Evolutionary conservation across 768 basidiomycete genomes (phyloP).

Genomic region (Mycena filopes): DNA sequence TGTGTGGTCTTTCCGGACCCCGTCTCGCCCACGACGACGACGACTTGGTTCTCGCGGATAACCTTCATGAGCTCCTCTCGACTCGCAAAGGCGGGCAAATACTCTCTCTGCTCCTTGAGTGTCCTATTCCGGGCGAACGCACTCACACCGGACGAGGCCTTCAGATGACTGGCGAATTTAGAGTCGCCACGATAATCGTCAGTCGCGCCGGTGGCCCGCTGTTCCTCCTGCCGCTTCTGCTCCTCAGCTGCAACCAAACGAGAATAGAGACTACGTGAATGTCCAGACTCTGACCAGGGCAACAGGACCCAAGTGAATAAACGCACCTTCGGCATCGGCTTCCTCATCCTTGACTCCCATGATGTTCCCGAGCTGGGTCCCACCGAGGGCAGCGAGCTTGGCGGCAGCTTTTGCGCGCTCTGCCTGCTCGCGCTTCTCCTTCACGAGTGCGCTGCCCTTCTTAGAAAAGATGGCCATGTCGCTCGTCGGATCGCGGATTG

Average conservation of each 20-base stretch:
- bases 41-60: constrained; percentile 95
- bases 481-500: constrained; percentile 91
- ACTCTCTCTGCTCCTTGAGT: constrained; percentile 95
- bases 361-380: constrained; percentile 95
- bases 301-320: constrained; percentile 30
- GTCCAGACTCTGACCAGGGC: constrained; percentile 66
- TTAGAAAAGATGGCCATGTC: constrained; percentile 97
- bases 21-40: constrained; percentile 99
- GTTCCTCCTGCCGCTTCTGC: constrained; percentile 58
- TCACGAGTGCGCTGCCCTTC: constrained; percentile 94
- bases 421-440: constrained; percentile 95
- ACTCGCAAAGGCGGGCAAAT: constrained; percentile 96
- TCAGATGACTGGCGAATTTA: constrained; percentile 96
- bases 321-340: constrained; percentile 90
- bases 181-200: constrained; percentile 93
- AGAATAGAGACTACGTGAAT: constrained; percentile 76
- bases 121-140: constrained; percentile 85
- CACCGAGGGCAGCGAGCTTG: constrained; percentile 91
- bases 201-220: constrained; percentile 62
- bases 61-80: constrained; percentile 90
- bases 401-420: constrained; percentile 97
- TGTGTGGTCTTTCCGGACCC: constrained; percentile 99
- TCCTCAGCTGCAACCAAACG: constrained; percentile 62
- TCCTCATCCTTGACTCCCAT: constrained; percentile 98
- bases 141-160: constrained; percentile 80